Evolutionary conservation across 257 asterid species (phyloP).

Genomic region (Eucommia ulmoides): DNA sequence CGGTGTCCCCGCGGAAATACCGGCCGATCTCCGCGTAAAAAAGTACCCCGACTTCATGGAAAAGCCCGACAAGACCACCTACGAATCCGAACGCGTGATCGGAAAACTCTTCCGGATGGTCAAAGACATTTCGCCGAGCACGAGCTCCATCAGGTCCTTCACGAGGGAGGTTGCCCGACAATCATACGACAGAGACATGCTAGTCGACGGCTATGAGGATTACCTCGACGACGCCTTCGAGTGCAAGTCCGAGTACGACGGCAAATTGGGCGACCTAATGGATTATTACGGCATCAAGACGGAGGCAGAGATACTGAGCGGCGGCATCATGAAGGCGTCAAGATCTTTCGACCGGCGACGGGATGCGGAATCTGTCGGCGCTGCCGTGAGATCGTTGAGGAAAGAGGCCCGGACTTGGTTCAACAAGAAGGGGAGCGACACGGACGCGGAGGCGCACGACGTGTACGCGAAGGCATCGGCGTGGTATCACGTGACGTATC

Average conservation of each 20-base stretch:
- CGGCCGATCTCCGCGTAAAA: slow-evolving; percentile 53
- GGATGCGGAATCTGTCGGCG: slow-evolving; percentile 64
- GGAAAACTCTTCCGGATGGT: slow-evolving; percentile 78
- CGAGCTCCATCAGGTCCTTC: slow-evolving; percentile 23
- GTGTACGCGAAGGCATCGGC: slow-evolving; percentile 67
- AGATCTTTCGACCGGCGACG: slow-evolving; percentile 64
- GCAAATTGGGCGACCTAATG: slow-evolving; percentile 78
- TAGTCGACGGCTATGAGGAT: slow-evolving; percentile 50
- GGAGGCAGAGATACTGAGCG: slow-evolving; percentile 78
- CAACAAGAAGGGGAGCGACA: slow-evolving; percentile 32
- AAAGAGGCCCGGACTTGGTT: slow-evolving; percentile 67
- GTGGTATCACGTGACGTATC: slow-evolving; percentile 11
- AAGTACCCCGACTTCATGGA: slow-evolving; percentile 94
- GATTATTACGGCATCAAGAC: slow-evolving; percentile 71
- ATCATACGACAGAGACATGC: slow-evolving; percentile 55
- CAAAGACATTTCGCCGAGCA: slow-evolving; percentile 36
- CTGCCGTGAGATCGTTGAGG: slow-evolving; percentile 60
- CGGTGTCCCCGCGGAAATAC: slow-evolving; percentile 80
- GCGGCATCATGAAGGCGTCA: slow-evolving; percentile 54
- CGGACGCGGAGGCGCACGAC: slow-evolving; percentile 16
- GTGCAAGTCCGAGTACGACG: slow-evolving; percentile 55
- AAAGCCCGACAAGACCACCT: slow-evolving; percentile 51
- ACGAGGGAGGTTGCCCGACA: slow-evolving; percentile 43
- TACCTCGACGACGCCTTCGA: slow-evolving; percentile 50
- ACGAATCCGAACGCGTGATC: slow-evolving; percentile 38